These are phyloP conservation scores for Beauveria sp. DNA, from an alignment of 2,329 filamentous ascomycete species.

Conservation along the genomic window DNA sequence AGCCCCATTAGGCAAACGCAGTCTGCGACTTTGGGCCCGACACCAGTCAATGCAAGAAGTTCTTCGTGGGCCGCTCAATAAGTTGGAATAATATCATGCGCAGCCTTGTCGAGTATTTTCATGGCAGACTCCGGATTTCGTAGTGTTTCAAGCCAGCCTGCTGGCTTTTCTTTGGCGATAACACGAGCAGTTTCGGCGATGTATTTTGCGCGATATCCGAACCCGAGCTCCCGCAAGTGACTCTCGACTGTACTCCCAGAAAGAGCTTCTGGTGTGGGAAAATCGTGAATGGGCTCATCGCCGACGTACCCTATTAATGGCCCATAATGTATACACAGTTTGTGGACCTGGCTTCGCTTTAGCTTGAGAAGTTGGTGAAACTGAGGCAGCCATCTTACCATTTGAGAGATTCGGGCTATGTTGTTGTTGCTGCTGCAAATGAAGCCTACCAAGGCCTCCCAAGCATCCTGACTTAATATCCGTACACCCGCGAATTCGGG, in stretches of 20 bases:
- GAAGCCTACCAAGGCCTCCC: slow-evolving; percentile 89
- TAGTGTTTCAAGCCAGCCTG: slow-evolving; percentile 68
- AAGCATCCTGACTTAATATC: slow-evolving; percentile 88
- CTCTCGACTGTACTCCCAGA: slow-evolving; percentile 67
- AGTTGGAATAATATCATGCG: slow-evolving; percentile 44
- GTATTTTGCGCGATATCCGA: slow-evolving; percentile 92
- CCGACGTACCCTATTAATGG: slow-evolving; percentile 64
- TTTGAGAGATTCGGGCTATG: slow-evolving; percentile 87
- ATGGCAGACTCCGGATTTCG: slow-evolving; percentile 66
- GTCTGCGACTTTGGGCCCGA: slow-evolving; percentile 94
- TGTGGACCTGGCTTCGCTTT: slow-evolving; percentile 54
- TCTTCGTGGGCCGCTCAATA: slow-evolving; percentile 76
- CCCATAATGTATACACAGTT: slow-evolving; percentile 81
- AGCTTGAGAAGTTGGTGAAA: neutral
- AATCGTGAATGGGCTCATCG: slow-evolving; percentile 73
- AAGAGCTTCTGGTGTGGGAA: slow-evolving; percentile 70
- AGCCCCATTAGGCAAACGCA: slow-evolving; percentile 95
- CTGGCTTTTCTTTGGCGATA: slow-evolving; percentile 57
- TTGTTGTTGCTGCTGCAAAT: slow-evolving; percentile 99
- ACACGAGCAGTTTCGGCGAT: slow-evolving; percentile 78
- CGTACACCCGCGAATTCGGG: slow-evolving; percentile 83
- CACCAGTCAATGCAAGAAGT: slow-evolving; percentile 72
- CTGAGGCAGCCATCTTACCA: slow-evolving; percentile 46
- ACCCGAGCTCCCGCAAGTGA: slow-evolving; percentile 74
- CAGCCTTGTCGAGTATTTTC: slow-evolving; percentile 29